Evolutionary conservation across 345 rosid species (phyloP).

Genomic region (Angophora floribunda): DNA sequence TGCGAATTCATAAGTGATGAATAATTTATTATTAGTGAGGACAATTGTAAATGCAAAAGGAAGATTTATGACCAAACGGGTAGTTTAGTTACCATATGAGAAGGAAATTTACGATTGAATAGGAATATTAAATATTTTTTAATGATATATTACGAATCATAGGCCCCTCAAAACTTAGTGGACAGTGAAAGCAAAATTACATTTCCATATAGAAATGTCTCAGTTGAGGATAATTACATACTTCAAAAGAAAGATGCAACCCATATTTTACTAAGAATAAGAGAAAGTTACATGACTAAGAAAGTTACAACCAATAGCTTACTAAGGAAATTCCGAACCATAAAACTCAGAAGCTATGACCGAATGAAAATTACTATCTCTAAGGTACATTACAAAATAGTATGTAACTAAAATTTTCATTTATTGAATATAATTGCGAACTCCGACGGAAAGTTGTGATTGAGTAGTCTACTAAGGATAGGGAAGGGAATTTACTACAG

Average conservation of each 20-base stretch:
- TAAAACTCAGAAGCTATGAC: not conserved
- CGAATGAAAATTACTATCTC: not conserved
- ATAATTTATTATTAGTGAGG: not conserved
- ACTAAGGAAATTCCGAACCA: not conserved
- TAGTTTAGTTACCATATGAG: not conserved
- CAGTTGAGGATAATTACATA: not conserved
- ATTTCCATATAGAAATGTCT: not conserved
- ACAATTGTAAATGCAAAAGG: not conserved
- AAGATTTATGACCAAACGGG: not conserved
- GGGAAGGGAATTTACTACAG: no score
- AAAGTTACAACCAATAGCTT: not conserved
- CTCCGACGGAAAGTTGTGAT: no score
- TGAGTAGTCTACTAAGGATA: no score
- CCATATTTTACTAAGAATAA: no score
- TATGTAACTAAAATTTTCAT: no score
- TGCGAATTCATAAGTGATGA: not conserved
- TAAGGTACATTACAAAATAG: no score
- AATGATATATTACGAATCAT: not conserved
- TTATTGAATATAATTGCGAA: no score
- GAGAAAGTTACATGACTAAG: not conserved
- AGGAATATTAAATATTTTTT: no score
- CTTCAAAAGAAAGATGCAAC: not conserved
- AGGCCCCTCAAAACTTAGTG: not conserved
- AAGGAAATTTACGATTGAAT: not conserved
- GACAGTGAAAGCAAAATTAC: not conserved